Percentiles rank a stretch among this genome's conserved stretches.
Conservation (phyloP, 2,329 filamentous ascomycete genomes). For the Emydomyces testavorans region DNA sequence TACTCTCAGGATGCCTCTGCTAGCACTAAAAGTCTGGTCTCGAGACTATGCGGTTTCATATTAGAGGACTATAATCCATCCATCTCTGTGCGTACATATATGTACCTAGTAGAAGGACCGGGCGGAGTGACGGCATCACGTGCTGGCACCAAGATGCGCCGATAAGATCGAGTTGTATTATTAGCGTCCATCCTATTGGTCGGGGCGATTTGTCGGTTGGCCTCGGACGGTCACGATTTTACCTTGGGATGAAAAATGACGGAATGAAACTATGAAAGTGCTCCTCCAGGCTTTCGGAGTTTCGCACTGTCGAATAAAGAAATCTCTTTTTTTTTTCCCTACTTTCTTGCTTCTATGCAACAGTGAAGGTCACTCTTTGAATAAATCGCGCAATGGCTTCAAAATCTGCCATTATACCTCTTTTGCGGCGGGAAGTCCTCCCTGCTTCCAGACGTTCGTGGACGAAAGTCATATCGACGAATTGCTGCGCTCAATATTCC, state of each 20-base stretch:
- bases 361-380: background rate
- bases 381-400: constrained; percentile 28
- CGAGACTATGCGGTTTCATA: too few species aligned
- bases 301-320: background rate
- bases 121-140: too few species aligned
- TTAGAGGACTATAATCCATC: too few species aligned
- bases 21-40: too few species aligned
- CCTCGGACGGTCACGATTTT: constrained; percentile 5
- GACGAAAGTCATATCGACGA: constrained; percentile 18
- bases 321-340: background rate
- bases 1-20: too few species aligned
- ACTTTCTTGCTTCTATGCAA: background rate
- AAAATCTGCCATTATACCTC: constrained; percentile 31
- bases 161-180: too few species aligned
- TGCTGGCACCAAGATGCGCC: too few species aligned
- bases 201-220: constrained; percentile 11
- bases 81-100: too few species aligned
- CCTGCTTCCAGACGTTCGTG: constrained; percentile 23
- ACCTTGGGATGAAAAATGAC: constrained; percentile 7
- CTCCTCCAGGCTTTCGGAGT: background rate
- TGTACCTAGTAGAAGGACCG: too few species aligned
- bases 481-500: constrained; percentile 15
- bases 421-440: constrained; percentile 33
- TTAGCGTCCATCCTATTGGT: constrained; percentile 10
- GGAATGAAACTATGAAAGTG: background rate